Evolutionary conservation across 176 grass and related monocot genomes (phyloP).

Genomic region (Ananas comosus): DNA sequence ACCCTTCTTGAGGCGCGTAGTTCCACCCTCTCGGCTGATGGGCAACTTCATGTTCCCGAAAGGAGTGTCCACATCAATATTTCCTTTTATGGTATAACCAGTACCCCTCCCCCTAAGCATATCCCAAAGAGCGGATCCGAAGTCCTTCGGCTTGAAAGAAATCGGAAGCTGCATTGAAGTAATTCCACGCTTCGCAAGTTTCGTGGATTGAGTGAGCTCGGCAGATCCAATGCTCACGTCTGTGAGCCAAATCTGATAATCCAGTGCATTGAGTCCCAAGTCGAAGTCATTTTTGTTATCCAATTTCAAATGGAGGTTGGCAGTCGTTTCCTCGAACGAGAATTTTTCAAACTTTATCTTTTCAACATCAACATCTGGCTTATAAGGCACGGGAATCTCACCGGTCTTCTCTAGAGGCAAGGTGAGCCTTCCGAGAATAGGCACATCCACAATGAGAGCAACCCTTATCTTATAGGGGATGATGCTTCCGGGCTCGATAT

Average conservation of each 20-base stretch:
- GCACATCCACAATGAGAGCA: constrained; percentile 69
- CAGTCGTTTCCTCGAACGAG: constrained; percentile 82
- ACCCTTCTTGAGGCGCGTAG: constrained; percentile 70
- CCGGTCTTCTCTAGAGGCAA: constrained; percentile 76
- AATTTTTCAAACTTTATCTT: constrained; percentile 85
- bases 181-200: constrained; percentile 71
- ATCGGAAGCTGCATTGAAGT: constrained; percentile 68
- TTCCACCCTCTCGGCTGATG: constrained; percentile 77
- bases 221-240: constrained; percentile 64
- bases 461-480: constrained; percentile 86
- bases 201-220: constrained; percentile 51
- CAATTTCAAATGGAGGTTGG: constrained; percentile 75
- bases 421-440: constrained; percentile 70
- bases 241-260: constrained; percentile 87
- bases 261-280: constrained; percentile 52
- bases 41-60: constrained; percentile 94
- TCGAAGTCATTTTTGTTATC: constrained; percentile 99
- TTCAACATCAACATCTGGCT: constrained; percentile 88
- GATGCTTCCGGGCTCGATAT: constrained; percentile 84
- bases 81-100: constrained; percentile 77
- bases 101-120: constrained; percentile 85
- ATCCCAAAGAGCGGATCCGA: constrained; percentile 86
- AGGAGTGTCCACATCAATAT: constrained; percentile 84
- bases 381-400: constrained; percentile 82
- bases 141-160: constrained; percentile 83